These are phyloP conservation scores for Mariannaea sp. DNA, from an alignment of 2,329 filamentous ascomycete genomes.

Conservation along the genomic window DNA sequence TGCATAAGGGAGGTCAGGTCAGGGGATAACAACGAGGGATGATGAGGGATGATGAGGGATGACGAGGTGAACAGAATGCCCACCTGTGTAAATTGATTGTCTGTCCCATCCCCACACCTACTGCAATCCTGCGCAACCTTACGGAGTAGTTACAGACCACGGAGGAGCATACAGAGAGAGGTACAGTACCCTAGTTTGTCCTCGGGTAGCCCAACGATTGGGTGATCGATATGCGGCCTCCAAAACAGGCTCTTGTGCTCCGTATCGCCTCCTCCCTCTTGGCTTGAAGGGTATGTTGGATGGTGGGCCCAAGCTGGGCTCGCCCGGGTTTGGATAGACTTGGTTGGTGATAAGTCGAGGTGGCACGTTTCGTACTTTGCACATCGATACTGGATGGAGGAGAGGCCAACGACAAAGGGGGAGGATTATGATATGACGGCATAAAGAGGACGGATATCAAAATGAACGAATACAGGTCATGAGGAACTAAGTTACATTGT, in stretches of 20 bases:
- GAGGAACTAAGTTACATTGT: no score
- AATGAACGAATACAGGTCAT: slow-evolving; percentile 17
- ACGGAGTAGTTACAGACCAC: no score
- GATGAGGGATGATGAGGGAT: slow-evolving; percentile 4
- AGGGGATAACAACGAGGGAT: slow-evolving; percentile 5
- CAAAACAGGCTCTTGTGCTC: slow-evolving; percentile 16
- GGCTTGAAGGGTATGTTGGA: slow-evolving; percentile 7
- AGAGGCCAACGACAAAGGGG: slow-evolving; percentile 21
- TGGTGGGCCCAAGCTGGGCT: slow-evolving; percentile 13
- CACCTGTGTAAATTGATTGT: slow-evolving; percentile 16
- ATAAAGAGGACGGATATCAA: slow-evolving; percentile 19
- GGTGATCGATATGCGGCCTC: slow-evolving; percentile 23
- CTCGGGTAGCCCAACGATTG: no score
- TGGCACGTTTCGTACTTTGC: no score
- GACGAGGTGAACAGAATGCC: neutral
- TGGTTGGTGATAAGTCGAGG: slow-evolving; percentile 9
- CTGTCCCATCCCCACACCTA: slow-evolving; percentile 7
- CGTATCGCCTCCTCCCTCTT: slow-evolving; percentile 9
- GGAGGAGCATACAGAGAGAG: no score
- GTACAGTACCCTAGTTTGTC: no score
- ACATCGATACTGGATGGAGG: slow-evolving; percentile 7
- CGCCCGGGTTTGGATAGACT: slow-evolving; percentile 14
- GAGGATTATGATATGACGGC: slow-evolving; percentile 16
- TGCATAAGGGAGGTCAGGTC: neutral
- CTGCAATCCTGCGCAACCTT: neutral